Evolutionary conservation across 495 filamentous ascomycete species (phyloP), one percentile per base, ranked within the genome.

Genomic region (Neurospora sp.): DNA sequence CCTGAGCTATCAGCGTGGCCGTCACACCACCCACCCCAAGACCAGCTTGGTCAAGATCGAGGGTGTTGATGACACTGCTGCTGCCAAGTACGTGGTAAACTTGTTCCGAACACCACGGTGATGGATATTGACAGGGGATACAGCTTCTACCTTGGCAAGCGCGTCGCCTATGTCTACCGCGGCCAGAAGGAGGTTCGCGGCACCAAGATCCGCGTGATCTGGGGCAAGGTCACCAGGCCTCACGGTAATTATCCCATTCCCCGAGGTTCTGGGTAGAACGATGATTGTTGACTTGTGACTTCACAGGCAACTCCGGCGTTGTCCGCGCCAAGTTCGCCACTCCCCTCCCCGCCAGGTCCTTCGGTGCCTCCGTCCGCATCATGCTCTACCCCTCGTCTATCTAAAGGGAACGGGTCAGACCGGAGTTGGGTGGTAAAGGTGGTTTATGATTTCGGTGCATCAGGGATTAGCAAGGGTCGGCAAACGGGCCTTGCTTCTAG

Each of bases 171-270:
- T 83, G 94, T 99, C 83, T 98, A 98, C 88, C 92, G 94, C 77
- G 96, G 90, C 74, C 90, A 92, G 86, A 91, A 89, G 85, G 94
- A 97, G 87, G 87, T 94, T 78, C 93, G 93, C 78, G 96, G 96
- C 81, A 93, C 94, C 82, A 97, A 98, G 89, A 94, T 98, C 84
- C 87, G 94, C 81, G 94, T 98, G 75, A 98, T 98, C 86, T 99
- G 96, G 96, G 96, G 96, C 85, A 98, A 97, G 88, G 89, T 98
- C 80, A 97, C 94, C 80, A 89, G 93, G 79, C 90, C 93, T 81
- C 94, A 98, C 85, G 96, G 93, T 95, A 91, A 88, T 81, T 74
- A 20, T 14, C 27, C 31, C 53, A 31, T 65, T 65, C 7, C 14
- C 22, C 27, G 27, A 37, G 2, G 6, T 35, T 4, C 12, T 35